Conservation (phyloP, 495 filamentous ascomycete species). For the Penicillium antarcticum region DNA sequence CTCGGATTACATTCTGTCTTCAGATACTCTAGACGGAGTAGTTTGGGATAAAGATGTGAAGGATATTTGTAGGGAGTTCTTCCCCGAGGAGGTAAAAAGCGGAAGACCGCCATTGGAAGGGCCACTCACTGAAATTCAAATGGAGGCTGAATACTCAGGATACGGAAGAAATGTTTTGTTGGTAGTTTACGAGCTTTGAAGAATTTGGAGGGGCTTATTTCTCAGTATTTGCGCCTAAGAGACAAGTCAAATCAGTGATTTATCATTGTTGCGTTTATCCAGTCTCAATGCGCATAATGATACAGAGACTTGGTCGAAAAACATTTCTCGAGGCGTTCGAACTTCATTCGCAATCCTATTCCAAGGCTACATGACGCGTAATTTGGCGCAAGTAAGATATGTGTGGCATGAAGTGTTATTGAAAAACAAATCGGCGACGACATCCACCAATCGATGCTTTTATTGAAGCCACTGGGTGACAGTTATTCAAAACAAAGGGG, state of each 20-base stretch:
- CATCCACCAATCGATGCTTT: too few relatives aligned
- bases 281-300: too few relatives aligned
- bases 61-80: slow-evolving; percentile 34
- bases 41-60: slow-evolving; percentile 43
- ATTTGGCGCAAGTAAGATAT: too few relatives aligned
- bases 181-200: slow-evolving; percentile 44
- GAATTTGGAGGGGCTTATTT: slow-evolving; percentile 31
- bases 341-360: too few relatives aligned
- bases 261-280: too few relatives aligned
- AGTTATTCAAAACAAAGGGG: too few relatives aligned
- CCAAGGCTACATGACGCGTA: too few relatives aligned
- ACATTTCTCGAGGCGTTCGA: too few relatives aligned
- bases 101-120: slow-evolving; percentile 37
- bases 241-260: background rate
- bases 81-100: slow-evolving; percentile 37
- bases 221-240: slow-evolving; percentile 19
- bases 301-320: too few relatives aligned
- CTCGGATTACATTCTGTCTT: slow-evolving; percentile 17
- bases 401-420: too few relatives aligned
- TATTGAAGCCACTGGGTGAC: too few relatives aligned
- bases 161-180: slow-evolving; percentile 46
- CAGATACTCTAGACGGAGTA: slow-evolving; percentile 16
- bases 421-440: too few relatives aligned
- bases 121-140: slow-evolving; percentile 26
- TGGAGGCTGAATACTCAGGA: slow-evolving; percentile 39